Conservation (phyloP, 257 asterid species). For the Solanum etuberosum region DNA sequence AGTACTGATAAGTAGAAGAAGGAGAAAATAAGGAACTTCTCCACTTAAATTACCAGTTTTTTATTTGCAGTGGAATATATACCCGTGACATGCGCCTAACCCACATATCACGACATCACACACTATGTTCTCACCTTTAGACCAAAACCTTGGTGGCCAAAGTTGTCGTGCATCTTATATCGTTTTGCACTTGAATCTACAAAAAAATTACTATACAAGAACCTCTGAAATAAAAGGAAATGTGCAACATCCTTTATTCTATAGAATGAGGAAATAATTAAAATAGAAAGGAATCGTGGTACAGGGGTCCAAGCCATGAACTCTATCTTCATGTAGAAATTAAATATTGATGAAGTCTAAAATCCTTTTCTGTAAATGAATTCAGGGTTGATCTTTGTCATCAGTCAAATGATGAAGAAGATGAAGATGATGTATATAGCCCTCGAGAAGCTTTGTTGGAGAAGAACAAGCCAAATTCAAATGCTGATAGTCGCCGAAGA, state of each 20-base stretch:
- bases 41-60: background rate
- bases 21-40: background rate
- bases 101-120: background rate
- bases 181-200: background rate
- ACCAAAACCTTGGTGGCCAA: background rate
- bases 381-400: constrained; percentile 98
- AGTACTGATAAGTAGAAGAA: background rate
- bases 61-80: background rate
- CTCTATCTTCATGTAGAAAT: background rate
- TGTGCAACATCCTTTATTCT: background rate
- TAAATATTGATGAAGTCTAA: background rate
- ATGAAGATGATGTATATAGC: constrained; percentile 66
- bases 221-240: background rate
- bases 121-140: background rate
- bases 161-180: background rate
- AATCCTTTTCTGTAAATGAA: constrained; percentile 7
- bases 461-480: constrained; percentile 34
- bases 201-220: background rate
- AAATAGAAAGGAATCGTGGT: background rate
- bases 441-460: constrained; percentile 61
- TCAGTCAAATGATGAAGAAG: constrained; percentile 69
- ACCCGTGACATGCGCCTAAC: background rate
- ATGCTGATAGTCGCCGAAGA: constrained; percentile 28
- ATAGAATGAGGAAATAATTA: background rate
- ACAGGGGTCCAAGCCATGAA: background rate